A percentile compares a stretch with the other conserved stretches of the same genome.
phyloP scores from a whole-genome alignment of 202 grass and related monocot genomes.

The Eragrostis tef region DNA sequence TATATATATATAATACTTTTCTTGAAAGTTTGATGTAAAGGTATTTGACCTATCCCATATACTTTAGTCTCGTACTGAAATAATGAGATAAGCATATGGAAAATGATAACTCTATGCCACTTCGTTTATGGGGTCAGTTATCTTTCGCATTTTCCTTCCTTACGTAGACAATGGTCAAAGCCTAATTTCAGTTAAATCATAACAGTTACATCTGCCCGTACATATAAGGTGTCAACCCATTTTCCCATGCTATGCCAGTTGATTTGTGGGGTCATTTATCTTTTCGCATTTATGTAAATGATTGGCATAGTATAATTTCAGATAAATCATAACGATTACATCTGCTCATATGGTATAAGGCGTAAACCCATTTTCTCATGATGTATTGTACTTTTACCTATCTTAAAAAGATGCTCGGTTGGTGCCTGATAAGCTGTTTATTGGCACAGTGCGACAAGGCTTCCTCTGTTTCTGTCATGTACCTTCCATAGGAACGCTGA shows the following conservation, averaged over 20 bases:
- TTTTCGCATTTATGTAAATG: background rate
- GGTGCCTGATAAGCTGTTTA: background rate
- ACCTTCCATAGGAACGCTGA: background rate
- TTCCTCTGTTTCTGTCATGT: background rate
- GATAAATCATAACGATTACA: constrained; percentile 21
- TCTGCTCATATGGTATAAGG: background rate
- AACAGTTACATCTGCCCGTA: background rate
- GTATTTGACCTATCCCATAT: background rate
- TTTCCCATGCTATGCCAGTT: no score
- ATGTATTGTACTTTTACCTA: background rate
- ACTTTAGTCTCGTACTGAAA: background rate
- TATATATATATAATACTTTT: background rate
- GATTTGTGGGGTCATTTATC: background rate
- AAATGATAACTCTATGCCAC: background rate
- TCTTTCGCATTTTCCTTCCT: background rate
- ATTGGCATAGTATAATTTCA: constrained; percentile 23
- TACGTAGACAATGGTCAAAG: background rate
- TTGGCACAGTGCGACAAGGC: background rate
- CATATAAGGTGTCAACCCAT: background rate
- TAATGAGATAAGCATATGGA: background rate
- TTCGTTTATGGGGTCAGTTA: background rate
- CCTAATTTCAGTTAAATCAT: constrained; percentile 34
- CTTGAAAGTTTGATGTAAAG: background rate
- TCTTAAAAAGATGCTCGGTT: constrained; percentile 8
- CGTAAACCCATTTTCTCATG: background rate